A percentile compares a stretch with the other conserved stretches of the same genome.
phyloP scores from a whole-genome alignment of 805 yeast genomes.

The Wickerhamiella kurtzmanii region DNA sequence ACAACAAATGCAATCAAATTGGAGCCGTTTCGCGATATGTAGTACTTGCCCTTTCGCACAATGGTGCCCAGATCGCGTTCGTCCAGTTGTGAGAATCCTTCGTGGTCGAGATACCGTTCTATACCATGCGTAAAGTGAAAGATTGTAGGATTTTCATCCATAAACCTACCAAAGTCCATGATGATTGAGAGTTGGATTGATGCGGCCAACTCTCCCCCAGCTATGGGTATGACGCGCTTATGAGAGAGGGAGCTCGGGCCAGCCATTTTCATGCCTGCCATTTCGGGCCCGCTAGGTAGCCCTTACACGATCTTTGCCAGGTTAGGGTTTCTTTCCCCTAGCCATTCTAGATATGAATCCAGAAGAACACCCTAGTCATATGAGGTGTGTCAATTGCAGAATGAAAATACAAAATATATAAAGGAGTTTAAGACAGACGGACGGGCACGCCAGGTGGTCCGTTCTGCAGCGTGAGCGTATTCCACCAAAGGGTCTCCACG shows the following conservation, averaged over 20 bases:
- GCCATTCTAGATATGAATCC: too few species aligned
- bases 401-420: too few species aligned
- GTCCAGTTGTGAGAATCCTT: conserved; percentile 62
- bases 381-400: too few species aligned
- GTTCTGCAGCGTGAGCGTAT: conserved; percentile 6
- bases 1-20: conserved; percentile 55
- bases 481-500: conserved; percentile 1
- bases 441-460: conserved; percentile 11
- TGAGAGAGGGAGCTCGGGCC: too few species aligned
- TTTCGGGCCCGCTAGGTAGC: too few species aligned
- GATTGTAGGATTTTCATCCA: conserved; percentile 58
- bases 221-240: not conserved
- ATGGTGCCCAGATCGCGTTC: conserved; percentile 43
- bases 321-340: too few species aligned
- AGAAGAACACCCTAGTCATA: too few species aligned
- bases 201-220: too few species aligned
- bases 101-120: conserved; percentile 30
- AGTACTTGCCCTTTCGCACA: conserved; percentile 51
- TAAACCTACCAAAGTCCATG: conserved; percentile 39
- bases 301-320: too few species aligned
- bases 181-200: too few species aligned
- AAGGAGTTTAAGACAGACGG: not conserved
- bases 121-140: conserved; percentile 34
- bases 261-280: too few species aligned
- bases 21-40: conserved; percentile 55